Conservation (phyloP, 495 filamentous ascomycete genomes). For the Aspergillus heteromorphus region DNA sequence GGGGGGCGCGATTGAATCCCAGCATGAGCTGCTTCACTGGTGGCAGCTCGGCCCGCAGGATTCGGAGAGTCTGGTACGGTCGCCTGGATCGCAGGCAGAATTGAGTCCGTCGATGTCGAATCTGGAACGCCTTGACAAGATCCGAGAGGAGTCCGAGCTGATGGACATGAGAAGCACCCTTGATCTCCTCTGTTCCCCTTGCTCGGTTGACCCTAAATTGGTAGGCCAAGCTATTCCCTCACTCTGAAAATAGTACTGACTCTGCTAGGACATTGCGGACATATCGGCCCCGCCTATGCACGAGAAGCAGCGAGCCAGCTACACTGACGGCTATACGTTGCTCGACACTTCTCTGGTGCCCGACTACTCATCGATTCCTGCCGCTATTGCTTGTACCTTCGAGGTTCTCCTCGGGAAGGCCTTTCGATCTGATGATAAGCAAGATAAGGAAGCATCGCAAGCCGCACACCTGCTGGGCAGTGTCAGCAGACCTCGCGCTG, state of each 20-base stretch:
- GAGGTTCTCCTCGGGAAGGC: conserved; percentile 25
- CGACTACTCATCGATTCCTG: conserved; percentile 37
- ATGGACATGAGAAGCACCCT: conserved; percentile 34
- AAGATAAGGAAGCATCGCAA: conserved; percentile 18
- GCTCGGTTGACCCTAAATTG: conserved; percentile 23
- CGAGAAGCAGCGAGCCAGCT: conserved; percentile 57
- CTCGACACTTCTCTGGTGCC: conserved; percentile 46
- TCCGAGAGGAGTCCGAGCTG: conserved; percentile 25
- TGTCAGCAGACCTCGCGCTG: conserved; percentile 11
- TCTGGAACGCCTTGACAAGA: conserved; percentile 21
- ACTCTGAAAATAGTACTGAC: conserved; percentile 22
- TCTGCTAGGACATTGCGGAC: conserved; percentile 49
- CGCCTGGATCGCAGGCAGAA: background rate
- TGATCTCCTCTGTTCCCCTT: conserved; percentile 30
- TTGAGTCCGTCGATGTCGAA: conserved; percentile 12
- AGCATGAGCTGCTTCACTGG: conserved; percentile 31
- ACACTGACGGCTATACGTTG: conserved; percentile 54
- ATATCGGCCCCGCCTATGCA: conserved; percentile 53
- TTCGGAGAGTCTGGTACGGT: conserved; percentile 21
- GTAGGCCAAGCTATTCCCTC: conserved; percentile 17
- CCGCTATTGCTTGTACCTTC: conserved; percentile 31
- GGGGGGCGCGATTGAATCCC: conserved; percentile 24
- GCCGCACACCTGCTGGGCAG: conserved; percentile 25
- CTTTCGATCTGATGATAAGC: conserved; percentile 26
- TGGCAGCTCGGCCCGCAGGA: conserved; percentile 39